Evolutionary conservation across 2,329 filamentous ascomycete species (phyloP).

Genomic region (Chaetomium sp.): DNA sequence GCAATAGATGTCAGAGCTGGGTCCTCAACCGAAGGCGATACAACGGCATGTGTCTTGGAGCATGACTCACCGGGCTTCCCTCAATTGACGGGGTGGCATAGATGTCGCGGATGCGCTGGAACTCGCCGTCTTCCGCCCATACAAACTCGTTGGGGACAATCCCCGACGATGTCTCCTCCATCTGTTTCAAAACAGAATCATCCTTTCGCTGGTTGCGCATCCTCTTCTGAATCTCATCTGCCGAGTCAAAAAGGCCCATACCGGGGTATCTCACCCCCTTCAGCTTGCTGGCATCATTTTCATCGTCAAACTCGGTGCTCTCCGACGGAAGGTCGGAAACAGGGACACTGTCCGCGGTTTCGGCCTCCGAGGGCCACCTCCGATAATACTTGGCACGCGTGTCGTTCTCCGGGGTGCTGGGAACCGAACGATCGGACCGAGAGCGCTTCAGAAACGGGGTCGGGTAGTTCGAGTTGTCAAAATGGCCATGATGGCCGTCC

Average conservation of each 20-base stretch:
- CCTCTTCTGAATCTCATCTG: slow-evolving; percentile 70
- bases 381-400: slow-evolving; percentile 32
- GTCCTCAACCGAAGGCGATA: not conserved
- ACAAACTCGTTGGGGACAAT: slow-evolving; percentile 68
- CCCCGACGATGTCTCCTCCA: slow-evolving; percentile 64
- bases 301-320: slow-evolving; percentile 36
- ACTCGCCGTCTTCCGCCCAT: slow-evolving; percentile 55
- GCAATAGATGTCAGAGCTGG: slow-evolving; percentile 5
- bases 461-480: slow-evolving; percentile 30
- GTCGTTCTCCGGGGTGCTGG: slow-evolving; percentile 27
- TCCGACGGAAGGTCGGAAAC: slow-evolving; percentile 35
- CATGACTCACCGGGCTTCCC: slow-evolving; percentile 51
- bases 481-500: slow-evolving; percentile 23
- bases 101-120: slow-evolving; percentile 58
- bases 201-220: slow-evolving; percentile 80
- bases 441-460: slow-evolving; percentile 32
- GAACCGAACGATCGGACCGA: slow-evolving; percentile 24
- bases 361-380: slow-evolving; percentile 38
- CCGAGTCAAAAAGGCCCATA: slow-evolving; percentile 81
- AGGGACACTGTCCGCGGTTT: slow-evolving; percentile 34
- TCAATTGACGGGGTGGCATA: slow-evolving; percentile 61
- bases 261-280: slow-evolving; percentile 77
- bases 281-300: slow-evolving; percentile 50
- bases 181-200: slow-evolving; percentile 66
- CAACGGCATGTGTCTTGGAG: not conserved